These are phyloP conservation scores for Datisca glomerata DNA, from an alignment of 306 rosid genomes.

Conservation along the genomic window DNA sequence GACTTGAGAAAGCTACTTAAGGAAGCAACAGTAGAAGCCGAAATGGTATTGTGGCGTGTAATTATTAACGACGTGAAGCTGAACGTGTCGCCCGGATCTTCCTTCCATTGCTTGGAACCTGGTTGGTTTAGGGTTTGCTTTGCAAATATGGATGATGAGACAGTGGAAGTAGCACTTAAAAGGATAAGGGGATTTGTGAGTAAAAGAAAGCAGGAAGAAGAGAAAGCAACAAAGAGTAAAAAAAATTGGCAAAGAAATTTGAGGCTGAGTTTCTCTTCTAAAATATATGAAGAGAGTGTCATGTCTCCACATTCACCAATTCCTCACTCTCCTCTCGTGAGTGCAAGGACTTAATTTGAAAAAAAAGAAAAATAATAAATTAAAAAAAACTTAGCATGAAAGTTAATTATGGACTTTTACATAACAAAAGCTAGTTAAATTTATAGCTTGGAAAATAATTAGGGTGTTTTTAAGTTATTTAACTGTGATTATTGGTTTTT, in stretches of 20 bases:
- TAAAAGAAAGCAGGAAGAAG: slow-evolving; percentile 13
- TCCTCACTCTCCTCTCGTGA: slow-evolving; percentile 72
- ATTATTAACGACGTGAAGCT: slow-evolving; percentile 68
- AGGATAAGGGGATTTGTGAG: slow-evolving; percentile 47
- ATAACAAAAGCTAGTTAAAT: no score
- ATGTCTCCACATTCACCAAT: slow-evolving; percentile 68
- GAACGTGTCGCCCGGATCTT: slow-evolving; percentile 87
- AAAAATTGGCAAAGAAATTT: slow-evolving; percentile 34
- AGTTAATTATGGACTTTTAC: no score
- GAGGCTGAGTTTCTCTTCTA: slow-evolving; percentile 39
- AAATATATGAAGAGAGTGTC: slow-evolving; percentile 35
- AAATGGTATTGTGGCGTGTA: slow-evolving; percentile 53
- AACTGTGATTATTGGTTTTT: no score
- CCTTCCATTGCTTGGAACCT: slow-evolving; percentile 60
- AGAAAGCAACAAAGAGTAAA: neutral
- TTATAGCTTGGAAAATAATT: no score
- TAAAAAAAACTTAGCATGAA: no score
- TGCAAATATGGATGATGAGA: slow-evolving; percentile 72
- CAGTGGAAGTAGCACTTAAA: slow-evolving; percentile 43
- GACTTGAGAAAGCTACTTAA: slow-evolving; percentile 40
- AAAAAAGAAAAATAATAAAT: no score
- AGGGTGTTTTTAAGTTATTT: no score
- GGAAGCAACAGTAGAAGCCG: slow-evolving; percentile 45
- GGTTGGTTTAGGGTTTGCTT: slow-evolving; percentile 98
- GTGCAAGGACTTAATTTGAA: slow-evolving; percentile 15